These are phyloP conservation scores for Uncinocarpus reesii DNA, from an alignment of 2,329 filamentous ascomycete genomes.

Conservation along the genomic window DNA sequence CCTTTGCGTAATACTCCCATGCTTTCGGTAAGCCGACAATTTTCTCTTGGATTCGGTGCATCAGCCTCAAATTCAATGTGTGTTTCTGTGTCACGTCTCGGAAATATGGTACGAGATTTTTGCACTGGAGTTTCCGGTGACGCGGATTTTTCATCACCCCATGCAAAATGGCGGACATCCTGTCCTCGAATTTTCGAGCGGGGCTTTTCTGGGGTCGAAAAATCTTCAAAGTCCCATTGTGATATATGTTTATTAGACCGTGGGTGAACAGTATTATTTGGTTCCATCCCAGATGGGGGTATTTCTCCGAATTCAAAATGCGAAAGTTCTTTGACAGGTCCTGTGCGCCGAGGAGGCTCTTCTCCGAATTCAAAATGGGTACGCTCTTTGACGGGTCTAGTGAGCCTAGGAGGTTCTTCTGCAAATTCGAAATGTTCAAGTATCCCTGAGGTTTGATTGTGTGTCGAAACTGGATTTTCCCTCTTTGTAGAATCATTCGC, in stretches of 20 bases:
- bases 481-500: slow-evolving; percentile 1
- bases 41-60: slow-evolving; percentile 47
- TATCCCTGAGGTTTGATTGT: slow-evolving; percentile 63
- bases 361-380: slow-evolving; percentile 17
- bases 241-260: slow-evolving; percentile 43
- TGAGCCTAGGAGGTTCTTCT: slow-evolving; percentile 29
- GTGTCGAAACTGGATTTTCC: slow-evolving; percentile 45
- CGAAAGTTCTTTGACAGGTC: slow-evolving; percentile 55
- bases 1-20: slow-evolving; percentile 53
- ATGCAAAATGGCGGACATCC: slow-evolving; percentile 64
- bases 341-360: background rate
- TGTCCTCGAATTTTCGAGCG: slow-evolving; percentile 53
- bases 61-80: slow-evolving; percentile 82
- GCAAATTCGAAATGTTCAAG: slow-evolving; percentile 79
- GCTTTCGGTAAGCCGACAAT: slow-evolving; percentile 26
- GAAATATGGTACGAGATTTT: slow-evolving; percentile 51
- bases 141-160: slow-evolving; percentile 57
- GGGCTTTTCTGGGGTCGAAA: slow-evolving; percentile 69
- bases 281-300: background rate
- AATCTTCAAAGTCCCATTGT: slow-evolving; percentile 84
- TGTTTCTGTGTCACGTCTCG: slow-evolving; percentile 66
- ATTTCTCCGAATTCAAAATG: slow-evolving; percentile 17
- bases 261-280: slow-evolving; percentile 9
- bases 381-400: background rate
- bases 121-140: slow-evolving; percentile 31